Evolutionary conservation across 495 filamentous ascomycete species (phyloP).

Genomic region (Beverwykella pulmonaria): DNA sequence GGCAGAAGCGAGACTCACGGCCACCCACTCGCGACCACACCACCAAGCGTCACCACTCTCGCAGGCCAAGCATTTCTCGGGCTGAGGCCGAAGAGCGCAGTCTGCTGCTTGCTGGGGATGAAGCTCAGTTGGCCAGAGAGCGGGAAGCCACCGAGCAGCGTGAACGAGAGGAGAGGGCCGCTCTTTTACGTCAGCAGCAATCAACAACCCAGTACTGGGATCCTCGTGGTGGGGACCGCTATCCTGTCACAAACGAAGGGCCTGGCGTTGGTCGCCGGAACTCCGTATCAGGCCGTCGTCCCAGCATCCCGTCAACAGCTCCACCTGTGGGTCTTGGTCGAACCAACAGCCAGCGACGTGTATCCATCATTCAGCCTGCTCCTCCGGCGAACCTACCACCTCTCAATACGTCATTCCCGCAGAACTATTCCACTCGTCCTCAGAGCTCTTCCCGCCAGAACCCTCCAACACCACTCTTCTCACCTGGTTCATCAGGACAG

Average conservation of each 20-base stretch:
- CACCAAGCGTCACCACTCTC: slow-evolving; percentile 15
- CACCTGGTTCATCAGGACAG: neutral
- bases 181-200: slow-evolving; percentile 16
- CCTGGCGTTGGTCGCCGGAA: slow-evolving; percentile 19
- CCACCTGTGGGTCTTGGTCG: slow-evolving; percentile 10
- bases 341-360: slow-evolving; percentile 25
- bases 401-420: slow-evolving; percentile 7
- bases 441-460: slow-evolving; percentile 12
- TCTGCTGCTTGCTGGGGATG: neutral
- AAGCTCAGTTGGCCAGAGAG: slow-evolving; percentile 27
- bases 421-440: slow-evolving; percentile 16
- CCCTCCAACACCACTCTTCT: slow-evolving; percentile 15
- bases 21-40: slow-evolving; percentile 14
- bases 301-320: slow-evolving; percentile 15
- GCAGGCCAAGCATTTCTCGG: slow-evolving; percentile 14
- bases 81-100: slow-evolving; percentile 4
- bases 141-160: slow-evolving; percentile 24
- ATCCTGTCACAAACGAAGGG: slow-evolving; percentile 6
- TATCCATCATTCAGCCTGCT: slow-evolving; percentile 21
- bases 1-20: slow-evolving; percentile 4
- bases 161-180: slow-evolving; percentile 18
- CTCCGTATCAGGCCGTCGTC: slow-evolving; percentile 21
- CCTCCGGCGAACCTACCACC: slow-evolving; percentile 11
- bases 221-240: slow-evolving; percentile 24
- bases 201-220: slow-evolving; percentile 17